Conservation (phyloP, 2,329 filamentous ascomycete species). For the Fusarium sp. region DNA sequence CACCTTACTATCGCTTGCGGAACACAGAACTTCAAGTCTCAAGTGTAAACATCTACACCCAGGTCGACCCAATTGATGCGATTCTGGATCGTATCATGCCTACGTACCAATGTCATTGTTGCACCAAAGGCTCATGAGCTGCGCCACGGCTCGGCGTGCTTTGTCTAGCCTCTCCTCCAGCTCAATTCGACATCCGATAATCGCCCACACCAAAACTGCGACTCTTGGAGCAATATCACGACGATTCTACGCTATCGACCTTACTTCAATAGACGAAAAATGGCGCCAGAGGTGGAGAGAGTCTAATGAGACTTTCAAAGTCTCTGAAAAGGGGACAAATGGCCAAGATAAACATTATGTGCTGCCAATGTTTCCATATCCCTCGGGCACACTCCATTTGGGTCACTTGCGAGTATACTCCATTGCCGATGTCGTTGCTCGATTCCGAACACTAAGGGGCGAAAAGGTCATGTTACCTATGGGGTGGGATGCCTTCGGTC, state of each 20-base stretch:
- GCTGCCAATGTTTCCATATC: constrained; percentile 93
- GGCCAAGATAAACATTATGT: constrained; percentile 68
- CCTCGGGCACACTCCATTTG: constrained; percentile 85
- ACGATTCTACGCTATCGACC: constrained; percentile 57
- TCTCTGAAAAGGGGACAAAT: constrained; percentile 25
- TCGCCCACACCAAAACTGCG: constrained; percentile 3
- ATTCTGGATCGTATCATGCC: constrained; percentile 43
- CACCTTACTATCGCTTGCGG: neutral
- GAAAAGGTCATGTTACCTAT: constrained; percentile 85
- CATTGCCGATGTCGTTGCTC: constrained; percentile 85
- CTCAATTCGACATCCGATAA: constrained; percentile 22
- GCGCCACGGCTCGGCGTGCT: constrained; percentile 33
- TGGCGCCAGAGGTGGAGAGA: constrained; percentile 61
- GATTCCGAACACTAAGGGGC: constrained; percentile 79
- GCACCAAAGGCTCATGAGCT: constrained; percentile 43
- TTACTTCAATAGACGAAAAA: constrained; percentile 58
- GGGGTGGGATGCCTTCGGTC: constrained; percentile 92
- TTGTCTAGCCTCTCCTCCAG: constrained; percentile 11
- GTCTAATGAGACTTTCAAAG: neutral
- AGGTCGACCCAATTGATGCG: constrained; percentile 15
- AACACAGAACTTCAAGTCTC: neutral
- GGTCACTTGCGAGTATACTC: constrained; percentile 91
- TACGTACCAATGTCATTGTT: constrained; percentile 43
- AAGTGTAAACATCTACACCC: neutral
- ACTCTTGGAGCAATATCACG: constrained; percentile 20